phyloP scores from a whole-genome alignment of 2,329 filamentous ascomycete species.

The Aspergillus phoenicis region DNA sequence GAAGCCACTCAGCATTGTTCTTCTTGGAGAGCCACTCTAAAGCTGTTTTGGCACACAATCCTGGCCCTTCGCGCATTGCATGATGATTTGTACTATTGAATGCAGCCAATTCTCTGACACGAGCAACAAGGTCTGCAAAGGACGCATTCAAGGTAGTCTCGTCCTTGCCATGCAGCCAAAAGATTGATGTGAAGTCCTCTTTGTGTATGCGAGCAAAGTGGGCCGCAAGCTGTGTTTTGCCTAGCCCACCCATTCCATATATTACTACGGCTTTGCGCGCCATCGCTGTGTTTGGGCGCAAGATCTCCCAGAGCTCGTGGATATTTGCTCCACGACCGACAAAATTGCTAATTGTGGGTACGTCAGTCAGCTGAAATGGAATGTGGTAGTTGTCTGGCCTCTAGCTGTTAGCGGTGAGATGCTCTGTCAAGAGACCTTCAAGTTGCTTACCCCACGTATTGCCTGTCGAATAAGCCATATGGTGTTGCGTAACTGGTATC shows the following conservation, averaged over 20 bases:
- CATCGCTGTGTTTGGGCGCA: not conserved
- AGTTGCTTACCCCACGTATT: too few relatives aligned
- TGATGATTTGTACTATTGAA: too few relatives aligned
- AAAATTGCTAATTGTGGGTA: not conserved
- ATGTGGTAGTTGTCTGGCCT: not conserved
- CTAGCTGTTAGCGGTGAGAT: not conserved
- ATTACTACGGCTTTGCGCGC: not conserved
- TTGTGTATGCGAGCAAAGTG: constrained; percentile 1
- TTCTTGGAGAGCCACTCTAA: not conserved
- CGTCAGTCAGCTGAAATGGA: not conserved
- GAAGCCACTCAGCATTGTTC: too few relatives aligned
- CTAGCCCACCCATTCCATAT: constrained; percentile 1
- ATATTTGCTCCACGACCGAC: not conserved
- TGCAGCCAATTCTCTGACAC: not conserved
- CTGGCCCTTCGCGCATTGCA: not conserved
- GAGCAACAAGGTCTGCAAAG: not conserved
- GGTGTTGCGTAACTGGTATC: too few relatives aligned
- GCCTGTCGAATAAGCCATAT: too few relatives aligned
- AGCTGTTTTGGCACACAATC: not conserved
- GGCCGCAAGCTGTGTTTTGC: constrained; percentile 6
- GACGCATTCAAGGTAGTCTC: not conserved
- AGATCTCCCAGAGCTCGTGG: not conserved
- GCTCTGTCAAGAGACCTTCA: too few relatives aligned
- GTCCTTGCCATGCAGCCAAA: constrained; percentile 2
- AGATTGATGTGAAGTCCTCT: not conserved